Evolutionary conservation across 2,329 filamentous ascomycete species (phyloP).

Genomic region (Fusarium nanum): DNA sequence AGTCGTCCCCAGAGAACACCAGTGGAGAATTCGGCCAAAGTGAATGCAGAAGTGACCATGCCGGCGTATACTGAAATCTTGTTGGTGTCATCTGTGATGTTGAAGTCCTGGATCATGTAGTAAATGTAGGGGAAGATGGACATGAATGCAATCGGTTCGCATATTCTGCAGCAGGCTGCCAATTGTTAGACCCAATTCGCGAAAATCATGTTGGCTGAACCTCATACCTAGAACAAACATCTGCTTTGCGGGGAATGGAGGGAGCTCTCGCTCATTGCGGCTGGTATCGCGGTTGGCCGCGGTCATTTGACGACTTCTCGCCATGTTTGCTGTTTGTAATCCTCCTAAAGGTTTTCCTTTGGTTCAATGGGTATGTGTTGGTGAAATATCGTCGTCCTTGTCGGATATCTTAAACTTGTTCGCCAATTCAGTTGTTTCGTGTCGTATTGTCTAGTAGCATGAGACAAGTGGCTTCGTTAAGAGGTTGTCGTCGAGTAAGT

Average conservation of each 20-base stretch:
- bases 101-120: conserved; percentile 94
- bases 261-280: conserved; percentile 41
- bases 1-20: conserved; percentile 93
- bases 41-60: conserved; percentile 96
- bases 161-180: conserved; percentile 90
- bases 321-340: conserved; percentile 43
- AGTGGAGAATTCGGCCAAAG: conserved; percentile 93
- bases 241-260: conserved; percentile 57
- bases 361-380: conserved; percentile 5
- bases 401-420: conserved; percentile 7
- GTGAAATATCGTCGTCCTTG: neutral
- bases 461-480: conserved; percentile 11
- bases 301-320: conserved; percentile 44
- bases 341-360: conserved; percentile 20
- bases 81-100: conserved; percentile 80
- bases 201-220: neutral
- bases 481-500: conserved; percentile 24
- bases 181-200: conserved; percentile 22
- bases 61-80: conserved; percentile 93
- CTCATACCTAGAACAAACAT: conserved; percentile 64
- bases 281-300: conserved; percentile 41
- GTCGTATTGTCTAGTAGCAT: conserved; percentile 17
- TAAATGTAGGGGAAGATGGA: conserved; percentile 99
- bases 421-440: conserved; percentile 18
- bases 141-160: conserved; percentile 99